These are phyloP conservation scores for Hypoxylon lienhwacheense DNA, from an alignment of 495 filamentous ascomycete genomes.

Conservation along the genomic window DNA sequence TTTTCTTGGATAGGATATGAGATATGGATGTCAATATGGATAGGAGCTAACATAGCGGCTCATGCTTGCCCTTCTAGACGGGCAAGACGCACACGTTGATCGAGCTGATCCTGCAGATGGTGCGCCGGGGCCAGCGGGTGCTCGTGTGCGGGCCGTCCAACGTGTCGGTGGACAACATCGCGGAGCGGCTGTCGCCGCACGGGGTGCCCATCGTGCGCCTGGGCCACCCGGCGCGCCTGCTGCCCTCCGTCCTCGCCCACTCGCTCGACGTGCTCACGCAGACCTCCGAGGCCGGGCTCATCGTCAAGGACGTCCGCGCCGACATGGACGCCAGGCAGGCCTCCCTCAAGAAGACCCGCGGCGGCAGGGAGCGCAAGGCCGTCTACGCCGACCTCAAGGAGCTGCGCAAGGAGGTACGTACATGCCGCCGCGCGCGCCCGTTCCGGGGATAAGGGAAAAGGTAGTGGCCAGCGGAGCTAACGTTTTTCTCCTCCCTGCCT, in stretches of 20 bases:
- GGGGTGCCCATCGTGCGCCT: conserved; percentile 86
- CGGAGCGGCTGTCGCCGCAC: conserved; percentile 83
- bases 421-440: too few species aligned
- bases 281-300: conserved; percentile 82
- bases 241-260: conserved; percentile 85
- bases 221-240: conserved; percentile 87
- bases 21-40: not conserved
- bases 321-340: conserved; percentile 94
- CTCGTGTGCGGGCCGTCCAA: conserved; percentile 96
- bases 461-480: too few species aligned
- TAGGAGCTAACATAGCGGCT: not conserved
- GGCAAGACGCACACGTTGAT: conserved; percentile 98
- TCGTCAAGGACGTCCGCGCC: conserved; percentile 86
- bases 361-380: conserved; percentile 73
- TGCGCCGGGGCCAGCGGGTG: conserved; percentile 68
- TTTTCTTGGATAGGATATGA: not conserved
- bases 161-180: conserved; percentile 97
- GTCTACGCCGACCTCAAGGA: conserved; percentile 86
- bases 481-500: too few species aligned
- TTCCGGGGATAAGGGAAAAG: too few species aligned
- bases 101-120: conserved; percentile 86
- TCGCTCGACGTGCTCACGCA: conserved; percentile 92
- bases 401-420: conserved; percentile 86
- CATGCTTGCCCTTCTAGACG: conserved; percentile 51
- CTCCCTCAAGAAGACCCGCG: conserved; percentile 82